Evolutionary conservation across 2,329 filamentous ascomycete genomes (phyloP), one percentile per base, ranked within the genome.

Genomic region (Aspergillus fumigatus): DNA sequence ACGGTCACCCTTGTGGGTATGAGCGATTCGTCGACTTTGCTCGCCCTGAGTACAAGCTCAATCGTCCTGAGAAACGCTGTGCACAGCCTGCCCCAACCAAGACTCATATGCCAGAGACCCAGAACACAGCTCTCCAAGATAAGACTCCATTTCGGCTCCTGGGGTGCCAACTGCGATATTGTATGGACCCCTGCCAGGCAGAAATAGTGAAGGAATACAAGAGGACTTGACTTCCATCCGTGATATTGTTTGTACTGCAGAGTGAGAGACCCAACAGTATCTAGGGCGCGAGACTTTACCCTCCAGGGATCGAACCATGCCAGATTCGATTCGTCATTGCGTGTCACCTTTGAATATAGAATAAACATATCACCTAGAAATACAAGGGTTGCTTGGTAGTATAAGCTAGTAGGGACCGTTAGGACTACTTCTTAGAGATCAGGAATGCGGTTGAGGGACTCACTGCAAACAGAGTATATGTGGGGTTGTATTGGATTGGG

Each of bases 121-220:
- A 66, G 53, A 17, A 65, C 64, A 19, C 63, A 63, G 48, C 58
- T 56, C 50, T 66, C 64, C 10, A 66, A 48, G 4, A 66, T 59
- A 6, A 61, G 52, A 27, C 52, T 56, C 65, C 65, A 65, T 51
- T 65, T 64, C 4, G 59, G 59, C 3, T 61, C 57, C 2, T 51
- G 25, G 3, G 52, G 32, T 11, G 53, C 29, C 2, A 66, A 38
- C 26, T 62, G 58, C 1, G 64, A 59, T 14, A 62, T 53, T 3
- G 62, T 53, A 41, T 65, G 61, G 4, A 67, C 57, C 3, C 65
- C 64, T 1, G 56, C 64, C 3, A 65, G 52, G 45, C 62, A 65
- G 41, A 65, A 63, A 49, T 66, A 66, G 48, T 67, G 65, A 17
- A 66, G 52, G 62, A 67, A 65, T 2, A 67, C 62, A 23, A 67